Base-by-base conservation (phyloP, 1,139 yeast genomes). In the Yamadazyma sp. region DNA sequence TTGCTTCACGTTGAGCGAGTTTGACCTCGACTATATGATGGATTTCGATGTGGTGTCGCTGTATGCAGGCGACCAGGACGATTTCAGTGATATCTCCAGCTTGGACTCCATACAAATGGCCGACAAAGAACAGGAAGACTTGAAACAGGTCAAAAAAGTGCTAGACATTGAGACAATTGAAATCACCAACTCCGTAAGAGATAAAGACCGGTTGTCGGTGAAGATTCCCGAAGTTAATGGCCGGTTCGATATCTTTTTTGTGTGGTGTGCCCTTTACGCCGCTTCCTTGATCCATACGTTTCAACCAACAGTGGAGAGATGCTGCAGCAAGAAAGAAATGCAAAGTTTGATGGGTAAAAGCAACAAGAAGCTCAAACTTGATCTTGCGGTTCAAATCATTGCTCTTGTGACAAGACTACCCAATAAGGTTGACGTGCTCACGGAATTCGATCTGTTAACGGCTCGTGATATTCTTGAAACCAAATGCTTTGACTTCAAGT, bases 371-470 rank as follows among this genome's bases (percentile, higher is more conserved):
- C 26, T 66, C 11, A 63, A 62, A 35, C 42, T 75, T 29, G 71
- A 69, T 36, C 44, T 74, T 2, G 50, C 56, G n/a, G 51, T 70
- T 10, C 63, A 63, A 33, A 62, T 78, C 3, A 61, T 70, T 13
- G 68, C 80, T 2, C 39, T 73, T 30, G 76, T 76, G 31, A 52
- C 70, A 2, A 59, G 74, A 21, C 54, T 80, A 18, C 86, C 86
- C 1, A 68, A 70, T 40, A 59, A 64, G 17, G 80, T 74, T 18
- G 76, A 73, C 43, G 53, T 77, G 4, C 63, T 81, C 65, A 38
- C 79, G 24, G 86, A 80, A 48, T 41, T 75, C 4, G 77, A 73
- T 42, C 52, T 61, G 2, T 50, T 77, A 8, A 51, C 53, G 9
- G 45, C 70, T 14, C 45, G 54, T 15, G 62, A 66, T 35, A 56